Percentiles rank a stretch among this genome's conserved stretches.
phyloP scores from a whole-genome alignment of 2,329 filamentous ascomycete species.

The Sordariomycetes sp. region DNA sequence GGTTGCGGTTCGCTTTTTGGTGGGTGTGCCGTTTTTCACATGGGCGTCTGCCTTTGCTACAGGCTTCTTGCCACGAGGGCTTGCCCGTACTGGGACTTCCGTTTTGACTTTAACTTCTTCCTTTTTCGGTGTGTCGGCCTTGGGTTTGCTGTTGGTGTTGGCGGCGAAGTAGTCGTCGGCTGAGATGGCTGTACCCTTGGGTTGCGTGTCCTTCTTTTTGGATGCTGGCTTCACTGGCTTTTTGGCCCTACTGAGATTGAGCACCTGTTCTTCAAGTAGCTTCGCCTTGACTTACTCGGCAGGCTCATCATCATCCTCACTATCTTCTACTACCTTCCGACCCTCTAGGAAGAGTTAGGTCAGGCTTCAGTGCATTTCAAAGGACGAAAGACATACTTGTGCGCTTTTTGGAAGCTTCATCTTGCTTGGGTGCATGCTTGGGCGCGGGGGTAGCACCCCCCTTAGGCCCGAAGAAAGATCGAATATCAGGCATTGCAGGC shows the following conservation, averaged over 20 bases:
- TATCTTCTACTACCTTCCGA: constrained; percentile 72
- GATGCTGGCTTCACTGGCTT: constrained; percentile 42
- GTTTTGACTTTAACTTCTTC: constrained; percentile 23
- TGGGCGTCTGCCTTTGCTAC: constrained; percentile 17
- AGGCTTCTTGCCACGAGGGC: constrained; percentile 37
- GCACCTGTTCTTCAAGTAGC: no score
- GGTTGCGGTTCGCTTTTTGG: constrained; percentile 32
- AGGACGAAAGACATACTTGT: constrained; percentile 26
- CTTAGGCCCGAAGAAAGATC: constrained; percentile 82
- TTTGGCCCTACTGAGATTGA: no score
- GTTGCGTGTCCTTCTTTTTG: constrained; percentile 43
- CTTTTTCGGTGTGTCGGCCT: constrained; percentile 29
- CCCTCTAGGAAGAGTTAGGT: constrained; percentile 26
- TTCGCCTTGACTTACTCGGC: constrained; percentile 47
- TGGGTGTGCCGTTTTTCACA: constrained; percentile 17
- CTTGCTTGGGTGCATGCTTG: constrained; percentile 36
- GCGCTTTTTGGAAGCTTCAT: constrained; percentile 34
- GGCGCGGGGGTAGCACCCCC: constrained; percentile 43
- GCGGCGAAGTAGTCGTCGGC: constrained; percentile 50
- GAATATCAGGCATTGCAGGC: constrained; percentile 88
- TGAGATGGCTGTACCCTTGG: constrained; percentile 41
- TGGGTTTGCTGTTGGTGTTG: constrained; percentile 27
- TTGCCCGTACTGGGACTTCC: constrained; percentile 39
- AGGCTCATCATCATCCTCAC: constrained; percentile 64
- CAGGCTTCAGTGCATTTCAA: neutral